phyloP scores from a whole-genome alignment of 257 asterid genomes.

The Datura wrightii region DNA sequence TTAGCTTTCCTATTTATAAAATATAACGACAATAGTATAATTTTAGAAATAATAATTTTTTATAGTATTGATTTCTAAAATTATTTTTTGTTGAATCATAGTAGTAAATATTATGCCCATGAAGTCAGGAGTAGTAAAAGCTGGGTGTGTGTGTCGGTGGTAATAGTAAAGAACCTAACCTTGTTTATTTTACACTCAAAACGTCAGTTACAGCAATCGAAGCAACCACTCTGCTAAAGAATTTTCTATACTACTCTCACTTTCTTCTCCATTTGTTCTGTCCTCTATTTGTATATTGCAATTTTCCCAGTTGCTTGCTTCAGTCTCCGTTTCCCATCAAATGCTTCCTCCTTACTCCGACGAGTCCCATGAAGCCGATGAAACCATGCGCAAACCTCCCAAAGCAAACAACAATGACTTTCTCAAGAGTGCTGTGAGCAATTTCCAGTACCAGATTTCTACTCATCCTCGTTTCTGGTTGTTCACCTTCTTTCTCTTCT shows the following conservation, averaged over 20 bases:
- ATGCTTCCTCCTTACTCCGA: constrained; percentile 24
- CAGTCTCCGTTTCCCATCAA: background rate
- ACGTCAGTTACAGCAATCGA: background rate
- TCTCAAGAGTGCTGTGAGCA: constrained; percentile 34
- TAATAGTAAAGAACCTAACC: background rate
- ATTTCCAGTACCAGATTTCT: constrained; percentile 47
- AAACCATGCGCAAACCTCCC: constrained; percentile 29
- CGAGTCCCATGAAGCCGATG: background rate
- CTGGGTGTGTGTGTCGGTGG: constrained; percentile 12
- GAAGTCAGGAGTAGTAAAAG: background rate
- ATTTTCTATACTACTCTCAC: background rate
- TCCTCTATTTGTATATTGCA: background rate
- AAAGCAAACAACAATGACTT: constrained; percentile 31
- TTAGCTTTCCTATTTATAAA: background rate
- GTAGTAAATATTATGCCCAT: background rate
- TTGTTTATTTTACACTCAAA: background rate
- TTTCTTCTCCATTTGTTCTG: background rate
- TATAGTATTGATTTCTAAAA: background rate
- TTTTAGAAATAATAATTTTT: background rate
- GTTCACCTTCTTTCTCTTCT: constrained; percentile 63
- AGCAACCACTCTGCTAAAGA: constrained; percentile 14
- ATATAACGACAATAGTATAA: background rate
- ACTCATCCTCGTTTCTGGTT: constrained; percentile 72
- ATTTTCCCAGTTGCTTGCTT: background rate
- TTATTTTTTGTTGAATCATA: background rate